Conservation (phyloP, 2,329 filamentous ascomycete species). For the Microthyrium microscopicum region DNA sequence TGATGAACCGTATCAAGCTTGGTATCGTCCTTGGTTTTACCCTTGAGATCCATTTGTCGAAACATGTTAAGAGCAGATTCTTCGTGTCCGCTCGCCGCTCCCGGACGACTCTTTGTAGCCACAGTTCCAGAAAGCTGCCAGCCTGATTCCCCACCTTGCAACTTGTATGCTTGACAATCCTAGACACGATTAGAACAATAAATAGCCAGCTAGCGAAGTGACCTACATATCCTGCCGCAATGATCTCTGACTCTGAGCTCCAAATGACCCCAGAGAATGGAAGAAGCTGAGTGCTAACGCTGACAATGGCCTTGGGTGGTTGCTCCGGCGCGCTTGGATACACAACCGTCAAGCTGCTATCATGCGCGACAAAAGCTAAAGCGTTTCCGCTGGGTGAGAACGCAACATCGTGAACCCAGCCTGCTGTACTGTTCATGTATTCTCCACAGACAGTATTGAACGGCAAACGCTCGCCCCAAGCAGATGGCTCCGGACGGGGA, state of each 20-base stretch:
- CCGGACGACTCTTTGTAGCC: slow-evolving; percentile 36
- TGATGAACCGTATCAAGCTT: slow-evolving; percentile 92
- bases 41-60: slow-evolving; percentile 94
- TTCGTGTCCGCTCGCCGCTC: slow-evolving; percentile 49
- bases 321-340: slow-evolving; percentile 87
- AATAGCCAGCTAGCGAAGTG: neutral
- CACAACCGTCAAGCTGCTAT: slow-evolving; percentile 91
- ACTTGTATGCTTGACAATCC: slow-evolving; percentile 74
- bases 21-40: slow-evolving; percentile 79
- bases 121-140: slow-evolving; percentile 75
- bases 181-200: slow-evolving; percentile 12
- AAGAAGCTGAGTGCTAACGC: slow-evolving; percentile 72
- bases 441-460: slow-evolving; percentile 99
- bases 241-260: slow-evolving; percentile 82
- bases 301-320: slow-evolving; percentile 77
- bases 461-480: slow-evolving; percentile 87
- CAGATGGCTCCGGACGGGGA: slow-evolving; percentile 63
- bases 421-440: slow-evolving; percentile 86
- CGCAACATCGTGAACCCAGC: slow-evolving; percentile 85
- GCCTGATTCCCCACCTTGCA: slow-evolving; percentile 59
- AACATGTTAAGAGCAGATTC: slow-evolving; percentile 98
- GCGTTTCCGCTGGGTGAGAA: slow-evolving; percentile 88
- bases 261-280: slow-evolving; percentile 89
- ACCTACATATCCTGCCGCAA: slow-evolving; percentile 72
- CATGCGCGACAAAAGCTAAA: slow-evolving; percentile 87